These are phyloP conservation scores for Fraxinus velutina DNA, from an alignment of 305 asterid species.

Conservation along the genomic window DNA sequence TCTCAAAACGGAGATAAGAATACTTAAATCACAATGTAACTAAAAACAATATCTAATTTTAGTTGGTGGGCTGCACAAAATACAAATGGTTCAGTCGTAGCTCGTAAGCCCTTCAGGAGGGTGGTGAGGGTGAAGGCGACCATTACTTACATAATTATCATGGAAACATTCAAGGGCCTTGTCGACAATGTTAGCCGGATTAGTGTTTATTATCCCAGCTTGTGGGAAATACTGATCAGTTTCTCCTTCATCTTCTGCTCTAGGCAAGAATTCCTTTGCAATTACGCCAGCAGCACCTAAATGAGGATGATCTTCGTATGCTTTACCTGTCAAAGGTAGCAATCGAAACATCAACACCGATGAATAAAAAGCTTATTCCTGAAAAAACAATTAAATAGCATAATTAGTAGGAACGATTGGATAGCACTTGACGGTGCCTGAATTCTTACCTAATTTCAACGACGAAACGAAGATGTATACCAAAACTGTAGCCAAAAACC, in stretches of 20 bases:
- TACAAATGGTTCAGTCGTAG: not conserved
- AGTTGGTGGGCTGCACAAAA: not conserved
- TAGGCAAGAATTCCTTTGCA: slow-evolving; percentile 52
- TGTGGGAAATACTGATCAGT: slow-evolving; percentile 32
- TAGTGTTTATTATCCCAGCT: slow-evolving; percentile 35
- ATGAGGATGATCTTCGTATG: slow-evolving; percentile 39
- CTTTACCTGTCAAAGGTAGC: slow-evolving; percentile 44
- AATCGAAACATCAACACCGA: not conserved
- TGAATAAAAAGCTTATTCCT: not conserved
- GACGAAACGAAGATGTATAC: slow-evolving; percentile 32
- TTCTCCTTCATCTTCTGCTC: slow-evolving; percentile 47
- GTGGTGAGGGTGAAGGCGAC: not conserved
- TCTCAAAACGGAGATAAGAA: not conserved
- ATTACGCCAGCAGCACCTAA: slow-evolving; percentile 65
- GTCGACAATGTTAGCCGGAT: slow-evolving; percentile 38
- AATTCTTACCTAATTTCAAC: slow-evolving; percentile 39
- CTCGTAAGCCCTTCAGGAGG: not conserved
- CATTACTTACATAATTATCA: slow-evolving; percentile 49
- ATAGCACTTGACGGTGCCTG: not conserved
- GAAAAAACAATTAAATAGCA: not conserved
- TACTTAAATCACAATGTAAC: not conserved
- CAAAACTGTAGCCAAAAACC: slow-evolving; percentile 27
- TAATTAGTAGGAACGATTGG: not conserved
- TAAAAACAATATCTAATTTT: not conserved
- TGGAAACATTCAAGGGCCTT: slow-evolving; percentile 64